Conservation (phyloP, 805 yeast species). For the Komagataella kurtzmanii region DNA sequence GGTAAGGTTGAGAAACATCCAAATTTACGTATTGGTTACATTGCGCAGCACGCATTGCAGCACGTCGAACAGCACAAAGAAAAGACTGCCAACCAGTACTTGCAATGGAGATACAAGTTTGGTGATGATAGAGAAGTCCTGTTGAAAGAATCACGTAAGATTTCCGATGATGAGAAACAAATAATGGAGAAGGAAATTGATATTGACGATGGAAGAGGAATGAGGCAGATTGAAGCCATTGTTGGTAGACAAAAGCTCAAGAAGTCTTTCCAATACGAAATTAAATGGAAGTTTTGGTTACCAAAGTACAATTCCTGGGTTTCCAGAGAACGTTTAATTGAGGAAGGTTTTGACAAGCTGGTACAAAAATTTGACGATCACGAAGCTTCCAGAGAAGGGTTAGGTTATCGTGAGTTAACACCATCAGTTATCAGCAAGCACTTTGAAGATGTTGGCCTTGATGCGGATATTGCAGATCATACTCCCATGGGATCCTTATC, state of each 20-base stretch:
- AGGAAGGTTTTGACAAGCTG: slow-evolving; percentile 78
- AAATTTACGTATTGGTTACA: slow-evolving; percentile 93
- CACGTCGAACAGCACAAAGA: slow-evolving; percentile 96
- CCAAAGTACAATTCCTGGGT: slow-evolving; percentile 94
- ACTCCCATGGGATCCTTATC: slow-evolving; percentile 91
- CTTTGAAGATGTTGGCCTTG: slow-evolving; percentile 93
- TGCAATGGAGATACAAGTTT: slow-evolving; percentile 96
- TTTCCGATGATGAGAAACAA: slow-evolving; percentile 65
- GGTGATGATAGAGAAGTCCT: slow-evolving; percentile 98
- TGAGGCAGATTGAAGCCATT: slow-evolving; percentile 81
- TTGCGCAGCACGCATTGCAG: slow-evolving; percentile 96
- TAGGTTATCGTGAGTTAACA: slow-evolving; percentile 88
- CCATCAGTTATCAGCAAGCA: slow-evolving; percentile 93
- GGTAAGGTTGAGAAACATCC: slow-evolving; percentile 98
- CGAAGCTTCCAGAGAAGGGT: slow-evolving; percentile 98
- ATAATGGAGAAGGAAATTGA: slow-evolving; percentile 71
- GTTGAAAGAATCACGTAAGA: slow-evolving; percentile 83
- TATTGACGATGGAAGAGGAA: slow-evolving; percentile 77
- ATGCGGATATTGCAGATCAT: slow-evolving; percentile 97
- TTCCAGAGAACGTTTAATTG: slow-evolving; percentile 67
- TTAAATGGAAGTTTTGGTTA: slow-evolving; percentile 86
- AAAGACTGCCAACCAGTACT: slow-evolving; percentile 92
- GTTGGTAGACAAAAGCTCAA: slow-evolving; percentile 96
- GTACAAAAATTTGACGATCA: slow-evolving; percentile 97
- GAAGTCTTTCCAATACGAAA: slow-evolving; percentile 92